Conservation (phyloP, 192 early-diverging fungal species). For the Dimargaris cristalligena region DNA sequence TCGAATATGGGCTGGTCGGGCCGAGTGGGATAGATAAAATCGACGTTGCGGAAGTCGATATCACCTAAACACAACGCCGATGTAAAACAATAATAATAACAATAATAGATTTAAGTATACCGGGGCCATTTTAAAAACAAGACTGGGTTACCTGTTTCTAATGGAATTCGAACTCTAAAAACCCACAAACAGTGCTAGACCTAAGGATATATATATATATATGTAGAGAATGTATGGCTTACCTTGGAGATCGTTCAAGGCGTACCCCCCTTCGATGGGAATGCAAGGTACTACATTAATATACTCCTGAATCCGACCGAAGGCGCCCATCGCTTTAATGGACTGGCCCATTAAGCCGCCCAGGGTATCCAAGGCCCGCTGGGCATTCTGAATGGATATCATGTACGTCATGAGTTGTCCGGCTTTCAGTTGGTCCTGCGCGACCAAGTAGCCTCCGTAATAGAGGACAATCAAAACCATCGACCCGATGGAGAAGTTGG, state of each 20-base stretch:
- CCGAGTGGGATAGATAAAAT: slow-evolving; percentile 32
- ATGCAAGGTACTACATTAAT: slow-evolving; percentile 24
- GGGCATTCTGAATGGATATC: slow-evolving; percentile 41
- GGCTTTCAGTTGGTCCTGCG: slow-evolving; percentile 29
- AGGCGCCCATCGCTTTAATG: slow-evolving; percentile 33
- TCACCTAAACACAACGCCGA: too few relatives aligned
- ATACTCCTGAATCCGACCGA: slow-evolving; percentile 36
- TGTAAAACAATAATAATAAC: too few relatives aligned
- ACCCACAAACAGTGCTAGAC: too few relatives aligned
- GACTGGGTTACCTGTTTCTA: too few relatives aligned
- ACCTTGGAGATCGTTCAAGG: slow-evolving; percentile 18
- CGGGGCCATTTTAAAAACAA: too few relatives aligned
- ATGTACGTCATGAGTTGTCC: slow-evolving; percentile 46
- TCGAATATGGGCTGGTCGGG: slow-evolving; percentile 20
- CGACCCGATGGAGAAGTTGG: slow-evolving; percentile 34
- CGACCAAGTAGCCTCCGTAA: slow-evolving; percentile 25
- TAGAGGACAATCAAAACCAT: slow-evolving; percentile 41
- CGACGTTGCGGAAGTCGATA: slow-evolving; percentile 30
- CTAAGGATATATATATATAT: too few relatives aligned
- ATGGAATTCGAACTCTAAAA: too few relatives aligned
- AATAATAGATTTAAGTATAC: too few relatives aligned
- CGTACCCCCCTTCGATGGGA: slow-evolving; percentile 23
- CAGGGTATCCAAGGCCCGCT: slow-evolving; percentile 37
- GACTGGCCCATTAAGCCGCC: slow-evolving; percentile 40
- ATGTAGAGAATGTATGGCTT: too few relatives aligned